phyloP scores from a whole-genome alignment of 352 stramenopile genomes.

The Pythium monospermum region DNA sequence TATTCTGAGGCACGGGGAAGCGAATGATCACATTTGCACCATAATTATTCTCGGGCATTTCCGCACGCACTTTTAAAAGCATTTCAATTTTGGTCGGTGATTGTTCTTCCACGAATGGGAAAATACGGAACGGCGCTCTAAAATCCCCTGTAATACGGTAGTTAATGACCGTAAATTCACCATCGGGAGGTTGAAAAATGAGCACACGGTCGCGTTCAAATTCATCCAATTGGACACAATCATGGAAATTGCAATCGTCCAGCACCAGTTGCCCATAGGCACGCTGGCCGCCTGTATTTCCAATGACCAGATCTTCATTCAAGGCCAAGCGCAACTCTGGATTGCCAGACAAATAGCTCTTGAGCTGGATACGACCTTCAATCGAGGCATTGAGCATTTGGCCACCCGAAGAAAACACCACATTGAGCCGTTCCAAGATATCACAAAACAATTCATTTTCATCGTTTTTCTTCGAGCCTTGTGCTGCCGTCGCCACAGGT shows the following conservation, averaged over 20 bases:
- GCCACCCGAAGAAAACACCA: conserved; percentile 95
- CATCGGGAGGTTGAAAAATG: conserved; percentile 81
- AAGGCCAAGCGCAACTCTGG: conserved; percentile 94
- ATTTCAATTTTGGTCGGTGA: conserved; percentile 94
- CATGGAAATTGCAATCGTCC: conserved; percentile 99
- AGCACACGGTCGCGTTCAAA: conserved; percentile 89
- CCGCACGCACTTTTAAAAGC: conserved; percentile 88
- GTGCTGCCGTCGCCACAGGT: conserved; percentile 63
- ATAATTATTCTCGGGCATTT: conserved; percentile 94
- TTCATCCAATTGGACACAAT: conserved; percentile 97
- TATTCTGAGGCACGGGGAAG: conserved; percentile 90
- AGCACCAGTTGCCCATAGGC: conserved; percentile 92
- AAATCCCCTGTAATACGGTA: conserved; percentile 98
- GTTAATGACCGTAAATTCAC: conserved; percentile 91
- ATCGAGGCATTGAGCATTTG: conserved; percentile 98
- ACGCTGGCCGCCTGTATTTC: conserved; percentile 65
- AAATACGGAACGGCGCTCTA: conserved; percentile 96
- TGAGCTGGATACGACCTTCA: conserved; percentile 98
- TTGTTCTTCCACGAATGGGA: conserved; percentile 95
- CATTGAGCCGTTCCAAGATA: conserved; percentile 97
- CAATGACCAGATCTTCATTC: conserved; percentile 97
- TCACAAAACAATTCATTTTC: conserved; percentile 99
- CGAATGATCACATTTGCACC: conserved; percentile 95
- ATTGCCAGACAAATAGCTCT: conserved; percentile 98
- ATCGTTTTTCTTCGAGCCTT: conserved; percentile 76